These are phyloP conservation scores for Penicillium sp. DNA, from an alignment of 2,329 filamentous ascomycete species.

Conservation along the genomic window DNA sequence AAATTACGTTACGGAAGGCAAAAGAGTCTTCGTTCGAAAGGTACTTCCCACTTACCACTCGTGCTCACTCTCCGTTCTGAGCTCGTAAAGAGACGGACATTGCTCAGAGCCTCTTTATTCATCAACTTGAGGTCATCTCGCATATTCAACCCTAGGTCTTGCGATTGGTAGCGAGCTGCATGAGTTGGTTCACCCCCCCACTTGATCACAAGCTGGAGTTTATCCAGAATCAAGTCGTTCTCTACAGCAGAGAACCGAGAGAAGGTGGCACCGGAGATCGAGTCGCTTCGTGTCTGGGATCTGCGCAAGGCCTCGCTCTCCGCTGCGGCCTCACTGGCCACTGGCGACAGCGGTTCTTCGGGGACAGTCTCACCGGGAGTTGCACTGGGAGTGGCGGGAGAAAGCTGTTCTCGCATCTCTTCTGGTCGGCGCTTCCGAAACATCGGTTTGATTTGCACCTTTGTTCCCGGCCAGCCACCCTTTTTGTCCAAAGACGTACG, in stretches of 20 bases:
- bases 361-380: conserved; percentile 11
- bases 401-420: conserved; percentile 43
- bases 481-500: conserved; percentile 89
- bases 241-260: conserved; percentile 92
- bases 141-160: conserved; percentile 94
- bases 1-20: no score
- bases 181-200: conserved; percentile 99
- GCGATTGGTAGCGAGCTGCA: conserved; percentile 91
- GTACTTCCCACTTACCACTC: conserved; percentile 53
- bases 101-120: conserved; percentile 86
- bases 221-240: conserved; percentile 89
- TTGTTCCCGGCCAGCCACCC: conserved; percentile 89
- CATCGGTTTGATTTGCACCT: conserved; percentile 99
- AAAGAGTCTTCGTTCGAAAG: not conserved
- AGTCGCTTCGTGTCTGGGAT: conserved; percentile 69
- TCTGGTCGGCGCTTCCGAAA: conserved; percentile 83
- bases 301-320: conserved; percentile 41
- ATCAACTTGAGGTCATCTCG: conserved; percentile 88
- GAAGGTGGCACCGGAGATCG: conserved; percentile 83
- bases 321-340: conserved; percentile 16
- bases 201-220: conserved; percentile 95
- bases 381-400: conserved; percentile 16
- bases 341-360: conserved; percentile 25
- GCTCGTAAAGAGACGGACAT: conserved; percentile 92
- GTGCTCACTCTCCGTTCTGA: conserved; percentile 93